A percentile compares a stretch with the other conserved stretches of the same genome.
Evolutionary conservation across 345 rosid genomes (phyloP).

Genomic region (Murraya paniculata): DNA sequence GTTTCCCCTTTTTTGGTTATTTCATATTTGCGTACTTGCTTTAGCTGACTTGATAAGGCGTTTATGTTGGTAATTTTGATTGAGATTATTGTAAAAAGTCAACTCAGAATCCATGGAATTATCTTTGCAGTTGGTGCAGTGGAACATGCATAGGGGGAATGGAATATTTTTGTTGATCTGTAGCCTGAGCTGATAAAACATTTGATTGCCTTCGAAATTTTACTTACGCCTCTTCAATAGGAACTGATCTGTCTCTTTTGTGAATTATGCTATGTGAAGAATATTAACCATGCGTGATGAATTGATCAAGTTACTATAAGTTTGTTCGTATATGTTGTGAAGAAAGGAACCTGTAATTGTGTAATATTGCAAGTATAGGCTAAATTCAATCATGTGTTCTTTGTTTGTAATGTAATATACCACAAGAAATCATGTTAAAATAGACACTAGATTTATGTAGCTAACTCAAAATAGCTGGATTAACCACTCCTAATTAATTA

Average conservation of each 20-base stretch:
- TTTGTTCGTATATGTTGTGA: not conserved
- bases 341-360: not conserved
- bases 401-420: not conserved
- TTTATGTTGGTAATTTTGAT: not conserved
- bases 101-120: not conserved
- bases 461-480: not conserved
- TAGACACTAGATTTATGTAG: not conserved
- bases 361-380: not conserved
- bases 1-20: not conserved
- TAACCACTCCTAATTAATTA: not conserved
- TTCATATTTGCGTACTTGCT: not conserved
- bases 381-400: not conserved
- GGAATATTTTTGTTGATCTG: not conserved
- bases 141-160: not conserved
- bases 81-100: not conserved
- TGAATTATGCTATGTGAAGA: not conserved
- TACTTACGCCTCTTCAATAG: not conserved
- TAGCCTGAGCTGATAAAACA: not conserved
- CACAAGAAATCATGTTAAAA: not conserved
- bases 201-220: not conserved
- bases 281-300: not conserved
- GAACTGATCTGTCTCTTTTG: not conserved
- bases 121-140: not conserved
- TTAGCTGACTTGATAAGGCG: not conserved
- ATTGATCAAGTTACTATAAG: not conserved